phyloP scores from a whole-genome alignment of 2,329 filamentous ascomycete species.

The Arthroderma uncinatum region DNA sequence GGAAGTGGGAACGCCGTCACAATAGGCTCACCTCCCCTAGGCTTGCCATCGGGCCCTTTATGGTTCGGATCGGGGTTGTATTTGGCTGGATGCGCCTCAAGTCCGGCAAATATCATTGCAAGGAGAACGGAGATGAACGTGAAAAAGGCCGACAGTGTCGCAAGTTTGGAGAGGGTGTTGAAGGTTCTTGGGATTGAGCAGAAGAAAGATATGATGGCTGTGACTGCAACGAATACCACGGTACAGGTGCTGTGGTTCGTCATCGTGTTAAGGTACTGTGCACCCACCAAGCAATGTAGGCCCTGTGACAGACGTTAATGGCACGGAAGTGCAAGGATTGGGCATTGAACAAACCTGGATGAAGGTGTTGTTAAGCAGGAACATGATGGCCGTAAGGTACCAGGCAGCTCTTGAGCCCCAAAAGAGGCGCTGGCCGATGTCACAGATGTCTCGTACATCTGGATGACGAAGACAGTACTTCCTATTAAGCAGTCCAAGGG shows the following conservation, averaged over 20 bases:
- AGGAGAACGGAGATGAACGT: constrained; percentile 83
- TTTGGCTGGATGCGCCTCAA: constrained; percentile 61
- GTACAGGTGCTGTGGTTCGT: constrained; percentile 62
- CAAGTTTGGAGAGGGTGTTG: constrained; percentile 64
- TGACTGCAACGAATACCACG: constrained; percentile 64
- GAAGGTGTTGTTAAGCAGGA: constrained; percentile 87
- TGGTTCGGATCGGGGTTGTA: constrained; percentile 45
- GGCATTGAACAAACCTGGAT: constrained; percentile 50
- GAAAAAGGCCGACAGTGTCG: constrained; percentile 68
- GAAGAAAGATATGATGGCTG: constrained; percentile 63
- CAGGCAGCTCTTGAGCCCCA: constrained; percentile 67
- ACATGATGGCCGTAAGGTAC: constrained; percentile 67
- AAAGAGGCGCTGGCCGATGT: constrained; percentile 91
- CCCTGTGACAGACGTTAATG: constrained; percentile 37
- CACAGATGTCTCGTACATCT: constrained; percentile 83
- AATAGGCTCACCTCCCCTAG: constrained; percentile 48
- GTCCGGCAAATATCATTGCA: constrained; percentile 68
- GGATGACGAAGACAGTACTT: constrained; percentile 85
- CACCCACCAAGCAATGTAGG: constrained; percentile 71
- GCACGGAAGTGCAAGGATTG: neutral
- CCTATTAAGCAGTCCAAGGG: constrained; percentile 39
- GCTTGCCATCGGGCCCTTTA: constrained; percentile 17
- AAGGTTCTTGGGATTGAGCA: constrained; percentile 81
- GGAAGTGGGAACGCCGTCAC: constrained; percentile 57
- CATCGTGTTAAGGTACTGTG: constrained; percentile 86